A percentile compares a stretch with the other conserved stretches of the same genome.
Conservation (phyloP, 768 basidiomycete species). For the Pleurotus giganteus region DNA sequence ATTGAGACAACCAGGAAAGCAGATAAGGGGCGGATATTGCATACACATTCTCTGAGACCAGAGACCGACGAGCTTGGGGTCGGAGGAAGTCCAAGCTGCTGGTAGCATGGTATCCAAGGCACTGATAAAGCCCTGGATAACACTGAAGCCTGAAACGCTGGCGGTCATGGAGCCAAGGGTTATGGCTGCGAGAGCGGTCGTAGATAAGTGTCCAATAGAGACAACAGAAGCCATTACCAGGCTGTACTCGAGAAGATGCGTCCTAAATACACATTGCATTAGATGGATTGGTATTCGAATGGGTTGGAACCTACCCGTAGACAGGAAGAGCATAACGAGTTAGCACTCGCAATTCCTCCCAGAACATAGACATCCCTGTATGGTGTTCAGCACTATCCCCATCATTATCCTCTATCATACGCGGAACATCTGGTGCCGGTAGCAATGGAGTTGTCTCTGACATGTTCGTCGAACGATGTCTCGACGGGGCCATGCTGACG, state of each 20-base stretch:
- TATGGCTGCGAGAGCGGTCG: slow-evolving; percentile 83
- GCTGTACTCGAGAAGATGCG: slow-evolving; percentile 82
- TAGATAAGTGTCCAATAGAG: slow-evolving; percentile 89
- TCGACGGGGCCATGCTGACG: slow-evolving; percentile 28
- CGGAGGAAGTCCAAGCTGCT: slow-evolving; percentile 88
- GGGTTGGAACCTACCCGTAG: slow-evolving; percentile 51
- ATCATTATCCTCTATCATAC: slow-evolving; percentile 53
- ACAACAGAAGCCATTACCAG: slow-evolving; percentile 82
- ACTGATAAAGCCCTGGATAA: slow-evolving; percentile 79
- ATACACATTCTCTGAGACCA: slow-evolving; percentile 88
- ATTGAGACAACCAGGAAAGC: slow-evolving; percentile 21
- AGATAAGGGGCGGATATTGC: slow-evolving; percentile 21
- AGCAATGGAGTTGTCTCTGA: slow-evolving; percentile 62
- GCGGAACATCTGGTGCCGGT: slow-evolving; percentile 45
- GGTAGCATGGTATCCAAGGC: slow-evolving; percentile 93
- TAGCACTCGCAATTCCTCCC: slow-evolving; percentile 61
- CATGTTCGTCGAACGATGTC: slow-evolving; percentile 10
- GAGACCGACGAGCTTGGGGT: slow-evolving; percentile 81
- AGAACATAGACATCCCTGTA: slow-evolving; percentile 35
- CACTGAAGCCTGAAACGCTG: slow-evolving; percentile 71
- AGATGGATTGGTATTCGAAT: background rate
- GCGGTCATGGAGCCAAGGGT: slow-evolving; percentile 75
- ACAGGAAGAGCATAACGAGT: slow-evolving; percentile 68
- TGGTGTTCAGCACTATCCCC: slow-evolving; percentile 27
- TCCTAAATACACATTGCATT: slow-evolving; percentile 39